Evolutionary conservation across 1,284 basidiomycete genomes (phyloP).

Genomic region (Ustilago loliicola): DNA sequence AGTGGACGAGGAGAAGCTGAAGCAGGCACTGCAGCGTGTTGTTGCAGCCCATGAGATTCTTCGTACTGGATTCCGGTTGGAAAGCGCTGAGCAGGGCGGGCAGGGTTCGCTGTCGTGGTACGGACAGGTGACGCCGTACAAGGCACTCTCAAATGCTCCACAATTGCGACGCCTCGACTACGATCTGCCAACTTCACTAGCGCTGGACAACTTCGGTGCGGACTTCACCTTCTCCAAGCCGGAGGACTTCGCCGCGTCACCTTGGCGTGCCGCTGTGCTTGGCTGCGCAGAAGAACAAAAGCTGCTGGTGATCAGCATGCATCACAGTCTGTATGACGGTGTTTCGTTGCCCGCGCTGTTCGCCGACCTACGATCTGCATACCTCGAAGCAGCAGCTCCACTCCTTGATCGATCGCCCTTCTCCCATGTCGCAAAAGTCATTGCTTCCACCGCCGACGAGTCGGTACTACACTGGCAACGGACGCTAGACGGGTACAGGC

Average conservation of each 20-base stretch:
- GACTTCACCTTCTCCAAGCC: conserved; percentile 13
- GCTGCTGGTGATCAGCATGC: conserved; percentile 23
- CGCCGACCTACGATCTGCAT: conserved; percentile 11
- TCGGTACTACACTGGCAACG: too few relatives aligned
- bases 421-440: too few relatives aligned
- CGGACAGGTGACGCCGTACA: too few relatives aligned
- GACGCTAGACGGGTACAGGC: too few relatives aligned
- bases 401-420: conserved; percentile 8
- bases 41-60: conserved; percentile 21
- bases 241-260: conserved; percentile 10
- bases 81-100: background rate
- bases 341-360: conserved; percentile 22
- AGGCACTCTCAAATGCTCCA: too few relatives aligned
- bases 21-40: conserved; percentile 15
- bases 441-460: too few relatives aligned
- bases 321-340: conserved; percentile 32
- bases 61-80: conserved; percentile 19
- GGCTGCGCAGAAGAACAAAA: conserved; percentile 4
- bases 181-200: too few relatives aligned
- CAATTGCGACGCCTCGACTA: too few relatives aligned
- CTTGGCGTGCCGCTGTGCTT: conserved; percentile 19
- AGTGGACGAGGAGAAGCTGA: conserved; percentile 10
- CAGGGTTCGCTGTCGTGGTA: too few relatives aligned
- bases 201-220: too few relatives aligned
- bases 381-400: background rate